These are phyloP conservation scores for Pythium sukuiense DNA, from an alignment of 352 stramenopile genomes.

Conservation along the genomic window DNA sequence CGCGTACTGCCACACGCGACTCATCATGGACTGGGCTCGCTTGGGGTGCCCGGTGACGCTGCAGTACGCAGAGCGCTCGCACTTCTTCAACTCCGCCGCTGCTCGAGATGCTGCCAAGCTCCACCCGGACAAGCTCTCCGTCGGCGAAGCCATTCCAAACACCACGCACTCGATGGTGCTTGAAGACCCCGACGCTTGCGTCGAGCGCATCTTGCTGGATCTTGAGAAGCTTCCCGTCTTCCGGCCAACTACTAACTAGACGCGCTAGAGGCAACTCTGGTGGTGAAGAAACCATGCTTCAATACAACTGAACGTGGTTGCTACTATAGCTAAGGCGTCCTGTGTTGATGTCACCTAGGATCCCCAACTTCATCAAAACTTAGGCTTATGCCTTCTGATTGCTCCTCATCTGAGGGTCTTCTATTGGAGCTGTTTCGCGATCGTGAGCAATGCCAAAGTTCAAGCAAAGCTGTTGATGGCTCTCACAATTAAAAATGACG, in stretches of 20 bases:
- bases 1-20: constrained; percentile 19
- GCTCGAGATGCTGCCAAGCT: background rate
- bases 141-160: constrained; percentile 16
- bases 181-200: constrained; percentile 27
- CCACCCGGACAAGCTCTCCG: constrained; percentile 7
- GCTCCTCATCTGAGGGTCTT: too few species aligned
- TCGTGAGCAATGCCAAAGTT: background rate
- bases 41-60: constrained; percentile 16
- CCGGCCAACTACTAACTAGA: constrained; percentile 1
- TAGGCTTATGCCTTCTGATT: too few species aligned
- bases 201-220: constrained; percentile 38
- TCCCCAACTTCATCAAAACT: too few species aligned
- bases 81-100: constrained; percentile 22
- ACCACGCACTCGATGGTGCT: constrained; percentile 28
- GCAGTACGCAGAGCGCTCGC: constrained; percentile 15
- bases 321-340: too few species aligned
- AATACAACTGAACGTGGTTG: too few species aligned
- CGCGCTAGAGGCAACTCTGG: too few species aligned
- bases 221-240: constrained; percentile 17
- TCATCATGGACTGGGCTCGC: constrained; percentile 14
- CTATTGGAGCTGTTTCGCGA: background rate
- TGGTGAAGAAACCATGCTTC: too few species aligned
- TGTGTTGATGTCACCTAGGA: too few species aligned
- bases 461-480: too few species aligned
- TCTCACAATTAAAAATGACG: background rate